phyloP scores from a whole-genome alignment of 352 stramenopile species.

The Thalassiosira allenii region DNA sequence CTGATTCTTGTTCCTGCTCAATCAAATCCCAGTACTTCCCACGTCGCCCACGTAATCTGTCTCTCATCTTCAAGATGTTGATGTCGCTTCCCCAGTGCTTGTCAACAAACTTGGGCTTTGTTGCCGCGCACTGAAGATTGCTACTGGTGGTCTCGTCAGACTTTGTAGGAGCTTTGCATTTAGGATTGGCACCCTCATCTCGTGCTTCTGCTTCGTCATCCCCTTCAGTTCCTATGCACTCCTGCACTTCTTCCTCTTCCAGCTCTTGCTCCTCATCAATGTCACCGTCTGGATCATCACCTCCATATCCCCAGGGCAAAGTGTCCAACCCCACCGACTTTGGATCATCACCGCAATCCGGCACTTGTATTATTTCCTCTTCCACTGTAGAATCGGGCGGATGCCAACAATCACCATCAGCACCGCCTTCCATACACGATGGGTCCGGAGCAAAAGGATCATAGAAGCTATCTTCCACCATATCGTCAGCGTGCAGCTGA shows the following conservation, averaged over 20 bases:
- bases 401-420: constrained; percentile 53
- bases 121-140: neutral
- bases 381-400: constrained; percentile 77
- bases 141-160: neutral
- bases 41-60: constrained; percentile 57
- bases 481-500: constrained; percentile 54
- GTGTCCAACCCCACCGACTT: constrained; percentile 41
- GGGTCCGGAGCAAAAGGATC: constrained; percentile 73
- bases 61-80: constrained; percentile 75
- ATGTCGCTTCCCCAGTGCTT: constrained; percentile 84
- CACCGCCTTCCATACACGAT: constrained; percentile 52
- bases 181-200: neutral
- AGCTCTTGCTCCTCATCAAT: constrained; percentile 2
- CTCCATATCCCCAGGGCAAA: constrained; percentile 62
- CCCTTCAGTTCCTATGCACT: constrained; percentile 9
- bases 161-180: neutral
- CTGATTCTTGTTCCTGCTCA: constrained; percentile 18
- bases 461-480: constrained; percentile 77
- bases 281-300: constrained; percentile 55
- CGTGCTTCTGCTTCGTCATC: constrained; percentile 6
- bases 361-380: constrained; percentile 54
- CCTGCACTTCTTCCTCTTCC: neutral
- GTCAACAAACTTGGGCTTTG: constrained; percentile 60
- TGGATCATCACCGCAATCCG: neutral
- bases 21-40: constrained; percentile 39